phyloP scores from a whole-genome alignment of 768 basidiomycete genomes.

The Podaxis sp. region DNA sequence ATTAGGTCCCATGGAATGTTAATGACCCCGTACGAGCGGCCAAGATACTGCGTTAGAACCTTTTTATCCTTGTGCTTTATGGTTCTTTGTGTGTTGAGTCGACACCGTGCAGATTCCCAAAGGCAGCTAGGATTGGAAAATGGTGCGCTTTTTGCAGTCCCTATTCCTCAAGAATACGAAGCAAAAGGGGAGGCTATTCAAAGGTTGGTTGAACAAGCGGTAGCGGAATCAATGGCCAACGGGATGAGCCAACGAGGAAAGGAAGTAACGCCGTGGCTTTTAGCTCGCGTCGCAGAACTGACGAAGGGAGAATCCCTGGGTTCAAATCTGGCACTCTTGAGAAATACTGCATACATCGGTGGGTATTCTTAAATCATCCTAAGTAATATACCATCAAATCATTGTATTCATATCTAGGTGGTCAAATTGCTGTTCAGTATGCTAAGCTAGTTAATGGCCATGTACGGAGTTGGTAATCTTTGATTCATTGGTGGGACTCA shows the following conservation, averaged over 20 bases:
- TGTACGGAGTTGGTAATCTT: slow-evolving; percentile 22
- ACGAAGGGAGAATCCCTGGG: slow-evolving; percentile 73
- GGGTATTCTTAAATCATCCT: slow-evolving; percentile 22
- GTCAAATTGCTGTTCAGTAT: slow-evolving; percentile 77
- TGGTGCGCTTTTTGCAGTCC: slow-evolving; percentile 82
- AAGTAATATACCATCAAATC: not conserved
- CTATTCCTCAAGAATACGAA: slow-evolving; percentile 82
- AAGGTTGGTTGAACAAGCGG: slow-evolving; percentile 77
- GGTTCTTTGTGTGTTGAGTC: not conserved
- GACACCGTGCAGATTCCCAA: slow-evolving; percentile 54
- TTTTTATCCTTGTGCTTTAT: not conserved
- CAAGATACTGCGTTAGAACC: slow-evolving; percentile 62
- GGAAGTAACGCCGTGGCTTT: slow-evolving; percentile 93
- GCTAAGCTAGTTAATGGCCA: slow-evolving; percentile 44
- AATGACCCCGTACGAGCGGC: slow-evolving; percentile 68
- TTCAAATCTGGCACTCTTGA: slow-evolving; percentile 82
- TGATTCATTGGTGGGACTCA: not conserved
- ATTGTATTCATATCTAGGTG: slow-evolving; percentile 44
- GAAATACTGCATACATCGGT: slow-evolving; percentile 88
- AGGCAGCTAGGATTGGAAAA: slow-evolving; percentile 69
- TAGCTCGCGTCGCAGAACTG: slow-evolving; percentile 79
- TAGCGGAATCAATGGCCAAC: slow-evolving; percentile 78
- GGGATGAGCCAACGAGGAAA: slow-evolving; percentile 83
- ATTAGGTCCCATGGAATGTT: slow-evolving; percentile 81
- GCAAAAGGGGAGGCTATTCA: slow-evolving; percentile 69